Evolutionary conservation across 768 basidiomycete genomes (phyloP), one percentile per base, ranked within the genome.

Genomic region (Lactifluus subvellereus): DNA sequence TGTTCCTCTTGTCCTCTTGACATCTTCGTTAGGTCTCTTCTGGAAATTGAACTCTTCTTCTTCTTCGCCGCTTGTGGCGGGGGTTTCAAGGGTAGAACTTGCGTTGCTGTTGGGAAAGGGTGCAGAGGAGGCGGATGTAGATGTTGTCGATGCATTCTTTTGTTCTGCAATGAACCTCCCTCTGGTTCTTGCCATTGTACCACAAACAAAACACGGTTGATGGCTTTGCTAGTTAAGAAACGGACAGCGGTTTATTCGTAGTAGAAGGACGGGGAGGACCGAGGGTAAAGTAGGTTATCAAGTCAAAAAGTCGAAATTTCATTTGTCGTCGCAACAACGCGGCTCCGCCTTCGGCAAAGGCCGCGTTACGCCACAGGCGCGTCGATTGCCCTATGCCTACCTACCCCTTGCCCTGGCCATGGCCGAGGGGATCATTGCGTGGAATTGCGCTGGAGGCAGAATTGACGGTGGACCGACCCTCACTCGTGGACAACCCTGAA

Each of bases 11-110:
- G 65, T 48, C 20, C 38, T 58, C 59, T 30, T 66, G 67, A 59
- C 47, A 51, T 53, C 65, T 16, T 61, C 59, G 11, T 64, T 69
- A n/a, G 64, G 65, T 38, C 66, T 70, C 48, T 68, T 65, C n/a
- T 68, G 64, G 66, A 74, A 72, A 13, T 75, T 32, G 35, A n/a
- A 18, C 14, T 32, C 58, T 56, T 65, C 57, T n/a, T 66, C 63
- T 20, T 65, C 66, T 55, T 55, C 42, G 27, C 55, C 54, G 52
- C 54, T 66, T 49, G 66, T 65, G 54, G 55, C 37, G 40, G 66
- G 66, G 37, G 66, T 65, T 14, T 40, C 30, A 22, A 38, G 14
- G 37, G 53, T 54, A 37, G 66, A 66, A 22, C 40, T 54, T 42
- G 40, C 22, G 22, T 64, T 65, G 66, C 66, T 65, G 64, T 64